phyloP scores from a whole-genome alignment of 495 filamentous ascomycete species.

The Penicillium chermesinum region DNA sequence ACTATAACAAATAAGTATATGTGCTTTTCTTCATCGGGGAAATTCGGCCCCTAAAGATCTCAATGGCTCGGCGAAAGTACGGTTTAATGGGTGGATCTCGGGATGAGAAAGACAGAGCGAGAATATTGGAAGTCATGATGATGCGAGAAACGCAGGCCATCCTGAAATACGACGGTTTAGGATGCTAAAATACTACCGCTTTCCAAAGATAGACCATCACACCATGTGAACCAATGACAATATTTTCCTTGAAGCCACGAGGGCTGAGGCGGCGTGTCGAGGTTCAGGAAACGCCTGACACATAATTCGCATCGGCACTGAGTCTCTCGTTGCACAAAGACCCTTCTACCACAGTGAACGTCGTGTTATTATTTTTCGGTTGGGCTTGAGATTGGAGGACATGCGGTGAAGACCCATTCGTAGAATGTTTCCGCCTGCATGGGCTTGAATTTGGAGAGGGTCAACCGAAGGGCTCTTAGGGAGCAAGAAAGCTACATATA shows the following conservation, averaged over 20 bases:
- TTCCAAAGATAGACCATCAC: not conserved
- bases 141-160: not conserved
- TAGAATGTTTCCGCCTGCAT: not conserved
- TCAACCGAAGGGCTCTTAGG: conserved; percentile 2
- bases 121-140: too few relatives aligned
- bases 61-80: too few relatives aligned
- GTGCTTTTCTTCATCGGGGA: too few relatives aligned
- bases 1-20: too few relatives aligned
- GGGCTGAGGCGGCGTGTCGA: conserved; percentile 11
- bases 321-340: conserved; percentile 3
- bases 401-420: not conserved
- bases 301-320: conserved; percentile 12
- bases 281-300: conserved; percentile 7
- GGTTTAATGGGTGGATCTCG: not conserved
- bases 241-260: not conserved
- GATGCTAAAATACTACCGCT: not conserved
- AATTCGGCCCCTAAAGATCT: too few relatives aligned
- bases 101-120: too few relatives aligned
- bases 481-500: not conserved
- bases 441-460: not conserved
- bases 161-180: not conserved
- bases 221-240: not conserved
- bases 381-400: conserved; percentile 7
- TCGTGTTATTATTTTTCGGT: too few relatives aligned
- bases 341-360: too few relatives aligned